Percentiles rank a stretch among this genome's conserved stretches.
phyloP scores from a whole-genome alignment of 2,329 filamentous ascomycete genomes.

The Coniochaeta ligniaria region DNA sequence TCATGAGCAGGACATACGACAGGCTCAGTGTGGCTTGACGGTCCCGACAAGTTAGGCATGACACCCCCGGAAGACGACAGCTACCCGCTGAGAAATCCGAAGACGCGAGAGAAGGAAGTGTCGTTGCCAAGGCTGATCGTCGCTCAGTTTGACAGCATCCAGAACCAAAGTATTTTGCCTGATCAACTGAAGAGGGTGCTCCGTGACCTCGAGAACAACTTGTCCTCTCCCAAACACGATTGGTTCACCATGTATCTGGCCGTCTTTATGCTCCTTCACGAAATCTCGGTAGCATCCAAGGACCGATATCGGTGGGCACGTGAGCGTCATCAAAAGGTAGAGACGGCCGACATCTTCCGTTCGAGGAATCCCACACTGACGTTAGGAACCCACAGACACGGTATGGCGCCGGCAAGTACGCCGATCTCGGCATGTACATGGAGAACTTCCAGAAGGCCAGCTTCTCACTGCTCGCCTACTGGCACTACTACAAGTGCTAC shows the following conservation, averaged over 20 bases:
- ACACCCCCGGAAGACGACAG: slow-evolving; percentile 23
- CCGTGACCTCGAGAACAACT: slow-evolving; percentile 23
- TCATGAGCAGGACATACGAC: slow-evolving; percentile 31
- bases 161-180: slow-evolving; percentile 25
- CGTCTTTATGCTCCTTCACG: slow-evolving; percentile 34
- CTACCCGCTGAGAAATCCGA: slow-evolving; percentile 21
- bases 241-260: slow-evolving; percentile 30
- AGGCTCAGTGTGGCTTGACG: slow-evolving; percentile 34
- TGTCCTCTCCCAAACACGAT: slow-evolving; percentile 22
- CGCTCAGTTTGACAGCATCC: slow-evolving; percentile 37
- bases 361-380: background rate
- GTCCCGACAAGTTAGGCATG: slow-evolving; percentile 33
- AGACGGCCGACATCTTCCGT: slow-evolving; percentile 9
- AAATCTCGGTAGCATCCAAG: slow-evolving; percentile 29
- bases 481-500: slow-evolving; percentile 41
- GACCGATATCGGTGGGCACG: slow-evolving; percentile 36
- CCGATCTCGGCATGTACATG: slow-evolving; percentile 32
- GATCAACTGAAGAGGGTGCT: slow-evolving; percentile 26
- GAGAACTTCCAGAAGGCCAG: slow-evolving; percentile 36
- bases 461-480: slow-evolving; percentile 38
- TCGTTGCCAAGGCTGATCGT: slow-evolving; percentile 36
- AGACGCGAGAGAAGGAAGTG: slow-evolving; percentile 18
- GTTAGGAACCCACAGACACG: slow-evolving; percentile 12
- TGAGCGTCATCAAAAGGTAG: slow-evolving; percentile 22
- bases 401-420: slow-evolving; percentile 14